Base-by-base conservation (phyloP, 2,329 filamentous ascomycete species). In the Diaporthe sp. region DNA sequence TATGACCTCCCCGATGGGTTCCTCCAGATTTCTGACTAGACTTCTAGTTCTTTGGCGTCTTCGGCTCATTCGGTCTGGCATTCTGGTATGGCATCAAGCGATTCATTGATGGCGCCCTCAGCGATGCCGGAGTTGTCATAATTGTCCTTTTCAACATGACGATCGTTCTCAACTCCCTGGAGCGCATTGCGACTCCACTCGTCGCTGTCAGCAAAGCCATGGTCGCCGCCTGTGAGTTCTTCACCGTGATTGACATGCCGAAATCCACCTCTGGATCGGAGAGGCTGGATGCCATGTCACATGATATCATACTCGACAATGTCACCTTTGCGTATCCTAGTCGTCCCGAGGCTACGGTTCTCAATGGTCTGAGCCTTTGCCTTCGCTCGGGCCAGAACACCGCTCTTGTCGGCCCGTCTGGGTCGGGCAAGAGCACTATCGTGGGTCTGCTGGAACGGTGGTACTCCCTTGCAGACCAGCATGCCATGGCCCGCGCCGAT, bases 371-470 rank as follows among this genome's bases (percentile, higher is more conserved):
- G 71, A 89, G 86, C 76, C 83, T 90, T 60, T 86, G 85, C 46
- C 88, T 90, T 76, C 85, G 84, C 17, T 93, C 93, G 0, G 94
- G 95, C 1, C 93, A 94, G 72, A 93, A 93, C 70, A 94, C 94
- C 0, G 95, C 94, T 0, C 88, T 98, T 28, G 93, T 96, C 15
- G 95, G 95, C 2, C 91, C 95, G 13, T 97, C 95, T 0, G 92
- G 94, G 0, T 95, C 93, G 6, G 95, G 95, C 4, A 98, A 98
- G 83, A 95, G 93, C 70, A 97, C 95, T 0, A 90, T 95, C 39
- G 91, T 94, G 0, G 91, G 91, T 0, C 84, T 95, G 1, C 84
- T 95, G 4, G 91, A 94, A 80, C 85, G 93, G 65, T 95, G 92
- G 92, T 95, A 95, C 80, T 67, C 61, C 10, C 61, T 67, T 51